phyloP scores from a whole-genome alignment of 2,329 filamentous ascomycete species.

The Sclerotinia glacialis region DNA sequence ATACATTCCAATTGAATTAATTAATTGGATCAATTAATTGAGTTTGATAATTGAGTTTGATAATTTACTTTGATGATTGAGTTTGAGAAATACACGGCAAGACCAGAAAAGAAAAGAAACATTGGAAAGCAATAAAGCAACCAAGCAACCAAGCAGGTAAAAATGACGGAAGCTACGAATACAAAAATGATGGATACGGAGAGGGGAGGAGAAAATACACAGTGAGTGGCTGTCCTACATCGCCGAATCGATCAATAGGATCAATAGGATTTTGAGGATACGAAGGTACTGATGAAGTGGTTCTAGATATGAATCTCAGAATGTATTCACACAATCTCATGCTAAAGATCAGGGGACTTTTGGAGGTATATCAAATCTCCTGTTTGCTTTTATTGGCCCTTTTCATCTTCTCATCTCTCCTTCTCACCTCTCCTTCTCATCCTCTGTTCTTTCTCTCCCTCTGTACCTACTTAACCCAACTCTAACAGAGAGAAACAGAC shows the following conservation, averaged over 20 bases:
- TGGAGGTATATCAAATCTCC: slow-evolving; percentile 44
- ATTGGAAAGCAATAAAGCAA: background rate
- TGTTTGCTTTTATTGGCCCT: background rate
- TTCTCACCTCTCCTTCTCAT: background rate
- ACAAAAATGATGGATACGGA: slow-evolving; percentile 56
- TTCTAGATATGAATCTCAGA: slow-evolving; percentile 55
- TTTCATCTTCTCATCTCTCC: background rate
- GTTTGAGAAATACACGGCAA: background rate
- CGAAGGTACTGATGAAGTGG: background rate
- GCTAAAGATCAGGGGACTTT: slow-evolving; percentile 56
- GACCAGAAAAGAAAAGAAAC: background rate
- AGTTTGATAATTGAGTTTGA: too few species aligned
- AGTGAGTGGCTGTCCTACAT: slow-evolving; percentile 42
- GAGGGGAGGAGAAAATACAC: slow-evolving; percentile 57
- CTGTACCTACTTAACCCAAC: too few species aligned
- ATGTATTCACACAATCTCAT: slow-evolving; percentile 49
- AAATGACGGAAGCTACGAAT: slow-evolving; percentile 27
- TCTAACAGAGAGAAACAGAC: slow-evolving; percentile 17
- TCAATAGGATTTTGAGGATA: background rate
- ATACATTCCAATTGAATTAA: background rate
- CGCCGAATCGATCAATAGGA: background rate
- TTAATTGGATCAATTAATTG: background rate
- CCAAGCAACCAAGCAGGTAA: background rate
- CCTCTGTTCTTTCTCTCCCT: accelerated
- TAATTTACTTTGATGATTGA: background rate